Evolutionary conservation across 345 rosid genomes (phyloP), one percentile per base, ranked within the genome.

Genomic region (Lepidium didymum): DNA sequence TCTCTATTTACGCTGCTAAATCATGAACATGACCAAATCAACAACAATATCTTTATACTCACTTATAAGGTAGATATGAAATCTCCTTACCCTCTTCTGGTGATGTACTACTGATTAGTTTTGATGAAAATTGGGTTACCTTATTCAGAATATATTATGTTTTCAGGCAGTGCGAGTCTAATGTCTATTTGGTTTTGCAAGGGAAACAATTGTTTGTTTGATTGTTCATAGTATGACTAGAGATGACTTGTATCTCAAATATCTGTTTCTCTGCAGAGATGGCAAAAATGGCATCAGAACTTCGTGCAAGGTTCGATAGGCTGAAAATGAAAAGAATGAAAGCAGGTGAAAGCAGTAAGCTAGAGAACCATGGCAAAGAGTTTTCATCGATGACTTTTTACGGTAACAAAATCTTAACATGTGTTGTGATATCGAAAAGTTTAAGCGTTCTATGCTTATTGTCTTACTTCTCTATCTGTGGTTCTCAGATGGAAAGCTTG

Each of bases 261-360:
- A 11, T 38, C 7, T 51, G 21, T 63, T 62, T 78, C 33, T 58
- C 50, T 74, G 57, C 82, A 91, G 97, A 87, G 72, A 75, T 91
- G 91, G 51, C 75, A 51, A 79, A 63, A 74, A 50, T 81, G 12
- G 90, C 81, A 53, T 76, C 87, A 14, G 87, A 89, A 23, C 89
- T 89, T 56, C 83, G 79, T 56, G 50, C 23, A 55, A 79, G 80
- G 66, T 56, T 91, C 56, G 72, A 74, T 53, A 79, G 72, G 62
- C 63, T 83, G 64, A 79, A 78, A 65, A 46, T 64, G 19, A 71
- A 56, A 67, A 72, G 81, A 75, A 64, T 57, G 64, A 75, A 77
- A 56, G 73, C 67, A 41, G 19, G 25, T 50, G 77, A 78, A 54
- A 47, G 62, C 51, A 40, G 16, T 6, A 57, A 40, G 74, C 57